Percentiles rank a stretch among this genome's conserved stretches.
Conservation (phyloP, 2,329 filamentous ascomycete genomes). For the Apiospora pterosperma region DNA sequence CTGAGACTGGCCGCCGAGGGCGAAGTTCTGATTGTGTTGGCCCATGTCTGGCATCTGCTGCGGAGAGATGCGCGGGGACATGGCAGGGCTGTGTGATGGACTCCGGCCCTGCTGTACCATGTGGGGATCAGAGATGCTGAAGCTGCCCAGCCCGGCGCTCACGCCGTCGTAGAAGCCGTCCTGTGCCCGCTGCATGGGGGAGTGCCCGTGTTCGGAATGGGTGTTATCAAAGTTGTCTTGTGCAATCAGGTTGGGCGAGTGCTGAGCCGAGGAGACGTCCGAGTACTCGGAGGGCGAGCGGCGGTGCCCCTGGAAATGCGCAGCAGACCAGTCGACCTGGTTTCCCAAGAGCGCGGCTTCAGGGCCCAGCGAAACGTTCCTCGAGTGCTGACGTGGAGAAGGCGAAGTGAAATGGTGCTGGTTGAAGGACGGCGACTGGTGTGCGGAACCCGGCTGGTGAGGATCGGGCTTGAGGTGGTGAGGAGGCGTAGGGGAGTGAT, state of each 20-base stretch:
- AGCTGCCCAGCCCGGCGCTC: constrained; percentile 66
- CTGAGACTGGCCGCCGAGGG: constrained; percentile 37
- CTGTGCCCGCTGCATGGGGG: constrained; percentile 73
- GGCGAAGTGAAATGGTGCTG: constrained; percentile 51
- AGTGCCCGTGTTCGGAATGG: constrained; percentile 64
- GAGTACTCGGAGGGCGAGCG: constrained; percentile 88
- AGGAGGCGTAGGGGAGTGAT: constrained; percentile 55
- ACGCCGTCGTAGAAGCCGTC: constrained; percentile 77
- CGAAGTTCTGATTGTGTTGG: constrained; percentile 44
- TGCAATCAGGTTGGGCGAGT: constrained; percentile 76
- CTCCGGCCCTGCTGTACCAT: constrained; percentile 73
- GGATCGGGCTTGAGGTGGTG: constrained; percentile 51
- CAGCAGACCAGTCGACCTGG: constrained; percentile 53
- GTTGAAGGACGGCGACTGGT: constrained; percentile 56
- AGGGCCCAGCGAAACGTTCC: constrained; percentile 54
- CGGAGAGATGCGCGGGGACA: constrained; percentile 59
- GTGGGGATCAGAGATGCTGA: constrained; percentile 72
- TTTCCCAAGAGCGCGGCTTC: constrained; percentile 53
- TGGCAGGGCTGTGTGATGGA: constrained; percentile 71
- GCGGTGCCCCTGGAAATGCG: constrained; percentile 75
- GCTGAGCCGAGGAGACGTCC: constrained; percentile 81
- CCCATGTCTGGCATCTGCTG: constrained; percentile 52
- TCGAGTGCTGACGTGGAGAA: constrained; percentile 45
- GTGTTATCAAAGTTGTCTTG: constrained; percentile 70
- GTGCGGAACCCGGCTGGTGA: constrained; percentile 46